Percentiles rank a stretch among this genome's conserved stretches.
These are phyloP conservation scores for Aaosphaeria pasadenensis DNA, from an alignment of 2,329 filamentous ascomycete species.

Conservation along the genomic window DNA sequence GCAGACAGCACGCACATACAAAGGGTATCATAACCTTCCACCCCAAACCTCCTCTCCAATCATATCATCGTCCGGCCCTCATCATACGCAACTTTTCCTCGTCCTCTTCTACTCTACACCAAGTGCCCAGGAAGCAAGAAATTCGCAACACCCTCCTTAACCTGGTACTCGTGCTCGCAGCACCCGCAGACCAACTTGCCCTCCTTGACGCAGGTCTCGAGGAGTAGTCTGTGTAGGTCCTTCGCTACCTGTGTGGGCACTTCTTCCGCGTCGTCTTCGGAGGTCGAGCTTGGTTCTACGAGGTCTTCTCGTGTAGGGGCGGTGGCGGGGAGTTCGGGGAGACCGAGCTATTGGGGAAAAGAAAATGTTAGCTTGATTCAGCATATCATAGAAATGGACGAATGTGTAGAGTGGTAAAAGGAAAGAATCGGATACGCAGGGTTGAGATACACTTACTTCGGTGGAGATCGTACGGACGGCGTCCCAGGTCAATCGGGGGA, in stretches of 20 bases:
- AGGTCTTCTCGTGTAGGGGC: constrained; percentile 8
- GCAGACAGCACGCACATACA: not conserved
- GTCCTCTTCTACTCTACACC: constrained; percentile 47
- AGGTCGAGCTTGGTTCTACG: not conserved
- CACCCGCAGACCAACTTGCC: constrained; percentile 87
- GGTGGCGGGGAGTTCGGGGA: constrained; percentile 63
- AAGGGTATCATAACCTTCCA: not conserved
- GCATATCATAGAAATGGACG: too few relatives aligned
- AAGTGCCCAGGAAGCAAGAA: constrained; percentile 92
- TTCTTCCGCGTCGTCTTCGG: constrained; percentile 49
- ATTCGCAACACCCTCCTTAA: constrained; percentile 95
- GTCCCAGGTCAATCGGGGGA: constrained; percentile 85
- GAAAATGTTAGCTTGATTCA: not conserved
- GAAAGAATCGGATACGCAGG: too few relatives aligned
- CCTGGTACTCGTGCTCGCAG: constrained; percentile 89
- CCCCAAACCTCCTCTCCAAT: not conserved
- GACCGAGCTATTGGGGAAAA: constrained; percentile 62
- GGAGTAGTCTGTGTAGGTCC: constrained; percentile 76
- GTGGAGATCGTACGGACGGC: constrained; percentile 71
- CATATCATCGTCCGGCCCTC: not conserved
- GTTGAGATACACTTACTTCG: constrained; percentile 56
- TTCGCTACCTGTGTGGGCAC: constrained; percentile 66
- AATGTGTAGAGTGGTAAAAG: too few relatives aligned
- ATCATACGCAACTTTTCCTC: not conserved
- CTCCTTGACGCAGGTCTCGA: constrained; percentile 87